Conservation (phyloP, 371 early-diverging fungal genomes). For the Mucor plumbeus region DNA sequence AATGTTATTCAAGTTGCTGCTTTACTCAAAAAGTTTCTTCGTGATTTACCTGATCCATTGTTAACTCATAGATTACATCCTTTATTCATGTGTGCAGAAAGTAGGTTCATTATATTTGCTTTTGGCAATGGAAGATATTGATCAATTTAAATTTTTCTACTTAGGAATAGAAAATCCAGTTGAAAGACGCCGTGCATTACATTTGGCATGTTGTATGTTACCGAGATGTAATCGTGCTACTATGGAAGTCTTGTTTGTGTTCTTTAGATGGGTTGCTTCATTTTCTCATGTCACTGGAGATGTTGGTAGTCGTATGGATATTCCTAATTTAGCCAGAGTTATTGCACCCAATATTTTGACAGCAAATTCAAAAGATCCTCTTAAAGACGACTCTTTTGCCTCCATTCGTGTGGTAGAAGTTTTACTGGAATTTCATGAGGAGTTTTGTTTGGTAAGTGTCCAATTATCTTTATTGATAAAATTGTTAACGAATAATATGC, state of each 20-base stretch:
- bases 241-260: conserved; percentile 84
- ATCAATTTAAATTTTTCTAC: not conserved
- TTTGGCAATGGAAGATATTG: not conserved
- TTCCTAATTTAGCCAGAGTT: conserved; percentile 92
- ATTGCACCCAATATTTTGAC: conserved; percentile 94
- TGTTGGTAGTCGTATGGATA: conserved; percentile 91
- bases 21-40: conserved; percentile 90
- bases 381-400: conserved; percentile 74
- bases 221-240: conserved; percentile 92
- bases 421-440: conserved; percentile 76
- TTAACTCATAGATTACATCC: conserved; percentile 87
- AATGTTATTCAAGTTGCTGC: conserved; percentile 94
- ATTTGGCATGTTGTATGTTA: conserved; percentile 82
- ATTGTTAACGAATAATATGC: too few species aligned
- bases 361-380: conserved; percentile 81
- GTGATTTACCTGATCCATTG: conserved; percentile 96
- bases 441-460: conserved; percentile 72
- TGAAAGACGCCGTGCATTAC: conserved; percentile 70
- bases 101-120: conserved; percentile 23
- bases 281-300: conserved; percentile 76
- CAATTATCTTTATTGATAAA: too few species aligned
- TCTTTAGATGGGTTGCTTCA: conserved; percentile 84
- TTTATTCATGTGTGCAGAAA: conserved; percentile 81
- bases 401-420: conserved; percentile 80
- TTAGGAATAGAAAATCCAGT: conserved; percentile 55